Base-by-base conservation (phyloP, 768 basidiomycete genomes). In the Astraeus odoratus region DNA sequence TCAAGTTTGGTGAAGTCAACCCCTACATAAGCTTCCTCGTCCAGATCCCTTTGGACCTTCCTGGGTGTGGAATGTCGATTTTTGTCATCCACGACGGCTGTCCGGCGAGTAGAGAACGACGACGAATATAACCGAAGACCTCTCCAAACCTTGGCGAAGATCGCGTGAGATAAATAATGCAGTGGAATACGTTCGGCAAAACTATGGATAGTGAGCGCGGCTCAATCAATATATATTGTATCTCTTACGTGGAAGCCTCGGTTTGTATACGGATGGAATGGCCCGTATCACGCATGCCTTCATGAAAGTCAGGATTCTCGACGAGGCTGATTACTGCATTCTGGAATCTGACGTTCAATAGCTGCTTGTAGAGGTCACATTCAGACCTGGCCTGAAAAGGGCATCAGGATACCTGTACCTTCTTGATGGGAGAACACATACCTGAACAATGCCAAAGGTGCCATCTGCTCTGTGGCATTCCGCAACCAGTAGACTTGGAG, bases 321-420 rank as follows among this genome's bases (percentile, higher is more conserved):
- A 83, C 75, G 47, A 81, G 76, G 46, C 77, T 77, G 16, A 92
- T 61, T 2, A 79, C 68, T 6, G 78, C 75, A 43, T 77, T 68
- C 27, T 78, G 71, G 54, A 97, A 87, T 51, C 71, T 83, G 53
- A 95, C 67, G 48, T 78, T 75, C 46, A 90, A 66, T 8, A 82
- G 64, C 53, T 90, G 83, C 61, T 91, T 95, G 67, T 94, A 88
- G 16, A 82, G 61, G 62, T 98, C 95, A 52, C 77, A 73, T 44
- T 74, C 79, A 2, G 91, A 96, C 46, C 81, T 77, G 9, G 94
- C 78, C 89, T 94, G 46, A 23, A 22, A n/a, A 43, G 3, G 8
- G 44, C 16, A 44, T 54, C 7, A 52, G 50, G 42, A 10, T 51
- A 23, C 25, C 26, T 27, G 35, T 49, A 37, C 35, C 16, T 8